Conservation (phyloP, 2,329 filamentous ascomycete genomes). For the Aureobasidium pullulans region DNA sequence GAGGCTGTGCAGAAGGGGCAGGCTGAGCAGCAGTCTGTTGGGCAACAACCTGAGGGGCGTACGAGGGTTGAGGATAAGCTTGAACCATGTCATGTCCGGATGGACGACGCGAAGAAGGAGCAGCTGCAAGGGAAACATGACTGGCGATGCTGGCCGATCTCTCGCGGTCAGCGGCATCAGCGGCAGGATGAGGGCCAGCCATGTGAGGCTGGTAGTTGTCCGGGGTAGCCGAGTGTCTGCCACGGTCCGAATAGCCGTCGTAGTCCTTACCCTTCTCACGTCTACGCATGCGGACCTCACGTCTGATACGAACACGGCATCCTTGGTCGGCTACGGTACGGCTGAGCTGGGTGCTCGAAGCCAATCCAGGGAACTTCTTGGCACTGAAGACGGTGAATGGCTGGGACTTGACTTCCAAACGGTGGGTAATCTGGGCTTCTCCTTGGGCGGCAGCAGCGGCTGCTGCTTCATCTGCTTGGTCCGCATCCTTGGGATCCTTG, state of each 20-base stretch:
- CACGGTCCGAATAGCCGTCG: constrained; percentile 41
- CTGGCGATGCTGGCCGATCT: constrained; percentile 32
- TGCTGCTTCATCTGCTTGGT: constrained; percentile 41
- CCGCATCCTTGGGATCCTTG: constrained; percentile 74
- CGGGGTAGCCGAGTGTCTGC: constrained; percentile 35
- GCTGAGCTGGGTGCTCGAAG: constrained; percentile 81
- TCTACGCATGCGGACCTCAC: constrained; percentile 87
- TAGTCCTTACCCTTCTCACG: constrained; percentile 61
- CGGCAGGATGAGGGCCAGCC: constrained; percentile 23
- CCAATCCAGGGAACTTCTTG: constrained; percentile 95
- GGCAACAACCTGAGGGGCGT: constrained; percentile 26
- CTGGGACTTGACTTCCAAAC: constrained; percentile 81
- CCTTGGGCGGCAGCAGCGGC: constrained; percentile 29
- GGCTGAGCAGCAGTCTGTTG: constrained; percentile 31
- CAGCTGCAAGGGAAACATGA: constrained; percentile 22
- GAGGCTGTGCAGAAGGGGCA: constrained; percentile 31
- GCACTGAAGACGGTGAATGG: constrained; percentile 89
- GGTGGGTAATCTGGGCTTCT: constrained; percentile 64
- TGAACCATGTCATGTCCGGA: constrained; percentile 40
- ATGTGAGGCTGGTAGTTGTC: constrained; percentile 20
- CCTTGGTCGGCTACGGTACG: constrained; percentile 92
- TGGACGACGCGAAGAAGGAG: constrained; percentile 30
- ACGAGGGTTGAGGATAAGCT: constrained; percentile 29
- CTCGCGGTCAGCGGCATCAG: constrained; percentile 30
- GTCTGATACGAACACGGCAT: constrained; percentile 88